Conservation (phyloP, 108 stramenopile genomes). For the Nitzschia palea region DNA sequence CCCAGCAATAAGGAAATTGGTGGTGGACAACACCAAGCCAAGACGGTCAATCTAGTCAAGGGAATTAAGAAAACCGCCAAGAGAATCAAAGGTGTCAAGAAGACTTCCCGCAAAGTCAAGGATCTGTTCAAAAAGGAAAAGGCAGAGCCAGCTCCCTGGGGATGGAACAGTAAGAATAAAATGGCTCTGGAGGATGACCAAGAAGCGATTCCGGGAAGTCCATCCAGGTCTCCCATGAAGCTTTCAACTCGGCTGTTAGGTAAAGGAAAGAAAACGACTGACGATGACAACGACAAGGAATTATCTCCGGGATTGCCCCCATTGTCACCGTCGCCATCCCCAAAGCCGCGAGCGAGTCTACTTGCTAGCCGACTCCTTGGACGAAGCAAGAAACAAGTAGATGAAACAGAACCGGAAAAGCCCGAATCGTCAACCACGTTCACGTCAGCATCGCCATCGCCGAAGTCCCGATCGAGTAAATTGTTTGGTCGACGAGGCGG, state of each 20-base stretch:
- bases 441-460: too few species aligned
- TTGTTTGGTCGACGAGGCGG: too few species aligned
- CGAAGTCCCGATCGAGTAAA: too few species aligned
- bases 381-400: too few species aligned
- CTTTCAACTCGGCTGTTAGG: too few species aligned
- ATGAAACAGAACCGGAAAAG: too few species aligned
- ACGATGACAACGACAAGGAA: too few species aligned
- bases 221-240: too few species aligned
- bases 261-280: too few species aligned
- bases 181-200: neutral
- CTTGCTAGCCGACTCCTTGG: too few species aligned
- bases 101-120: slow-evolving; percentile 6
- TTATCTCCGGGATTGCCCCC: too few species aligned
- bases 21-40: neutral
- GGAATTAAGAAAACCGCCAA: slow-evolving; percentile 9
- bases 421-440: too few species aligned
- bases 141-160: slow-evolving; percentile 9
- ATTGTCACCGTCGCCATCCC: neutral
- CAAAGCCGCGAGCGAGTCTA: neutral
- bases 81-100: neutral
- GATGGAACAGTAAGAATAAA: slow-evolving; percentile 14
- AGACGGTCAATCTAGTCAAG: neutral
- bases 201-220: neutral
- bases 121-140: slow-evolving; percentile 13
- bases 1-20: neutral